A percentile compares a stretch with the other conserved stretches of the same genome.
These are phyloP conservation scores for Sarocladiaceae sp. DNA, from an alignment of 2,329 filamentous ascomycete genomes.

Conservation along the genomic window DNA sequence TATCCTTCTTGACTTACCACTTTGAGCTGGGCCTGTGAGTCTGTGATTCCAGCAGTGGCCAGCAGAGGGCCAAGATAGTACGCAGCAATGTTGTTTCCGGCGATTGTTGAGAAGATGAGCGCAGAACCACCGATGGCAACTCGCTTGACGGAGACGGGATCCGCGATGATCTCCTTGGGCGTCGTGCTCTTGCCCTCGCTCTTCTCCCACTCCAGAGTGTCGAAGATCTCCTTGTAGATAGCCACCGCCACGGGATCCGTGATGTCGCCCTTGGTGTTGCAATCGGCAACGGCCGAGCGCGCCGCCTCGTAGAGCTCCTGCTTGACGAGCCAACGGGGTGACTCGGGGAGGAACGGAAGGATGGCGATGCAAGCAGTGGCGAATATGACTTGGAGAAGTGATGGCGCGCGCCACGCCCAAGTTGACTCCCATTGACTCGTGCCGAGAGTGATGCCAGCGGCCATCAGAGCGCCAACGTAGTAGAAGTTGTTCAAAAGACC, in stretches of 20 bases:
- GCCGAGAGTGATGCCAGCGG: conserved; percentile 36
- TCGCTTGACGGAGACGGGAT: neutral
- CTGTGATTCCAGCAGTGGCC: conserved; percentile 37
- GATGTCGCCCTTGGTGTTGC: neutral
- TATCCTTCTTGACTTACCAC: conserved; percentile 13
- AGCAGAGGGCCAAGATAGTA: conserved; percentile 36
- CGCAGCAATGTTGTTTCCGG: conserved; percentile 23
- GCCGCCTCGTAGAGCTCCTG: neutral
- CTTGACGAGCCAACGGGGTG: neutral
- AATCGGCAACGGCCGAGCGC: neutral
- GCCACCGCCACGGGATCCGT: neutral
- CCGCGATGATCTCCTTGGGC: neutral
- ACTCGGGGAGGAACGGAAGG: conserved; percentile 1
- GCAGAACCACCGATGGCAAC: neutral
- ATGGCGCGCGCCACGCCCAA: conserved; percentile 28
- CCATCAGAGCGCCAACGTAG: conserved; percentile 37
- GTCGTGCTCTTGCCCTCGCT: neutral
- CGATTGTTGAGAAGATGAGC: neutral
- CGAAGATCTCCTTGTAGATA: neutral
- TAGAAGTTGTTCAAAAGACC: conserved; percentile 45
- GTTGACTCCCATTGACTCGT: conserved; percentile 21
- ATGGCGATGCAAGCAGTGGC: neutral
- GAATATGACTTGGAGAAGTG: conserved; percentile 15
- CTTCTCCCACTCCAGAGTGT: neutral
- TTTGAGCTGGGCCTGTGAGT: conserved; percentile 34